Evolutionary conservation across 179 eudicot genomes (phyloP).

Genomic region (Kewa caespitosa): DNA sequence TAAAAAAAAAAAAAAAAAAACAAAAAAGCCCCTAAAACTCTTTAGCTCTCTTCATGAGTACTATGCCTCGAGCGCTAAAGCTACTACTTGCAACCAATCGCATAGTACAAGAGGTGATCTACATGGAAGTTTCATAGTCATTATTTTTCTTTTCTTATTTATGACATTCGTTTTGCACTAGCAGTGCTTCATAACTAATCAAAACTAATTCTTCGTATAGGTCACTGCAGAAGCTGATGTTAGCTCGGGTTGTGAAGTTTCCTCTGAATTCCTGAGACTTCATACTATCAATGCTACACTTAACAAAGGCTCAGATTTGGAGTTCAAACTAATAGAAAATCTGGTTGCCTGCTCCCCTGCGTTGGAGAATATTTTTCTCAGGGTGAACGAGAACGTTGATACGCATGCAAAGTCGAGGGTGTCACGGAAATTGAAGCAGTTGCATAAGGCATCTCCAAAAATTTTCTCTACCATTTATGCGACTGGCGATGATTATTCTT

Average conservation of each 20-base stretch:
- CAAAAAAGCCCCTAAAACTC: no score
- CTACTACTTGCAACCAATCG: background rate
- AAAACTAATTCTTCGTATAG: no score
- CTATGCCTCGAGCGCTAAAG: no score
- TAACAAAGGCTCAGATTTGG: background rate
- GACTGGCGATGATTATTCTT: no score
- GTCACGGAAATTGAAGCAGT: background rate
- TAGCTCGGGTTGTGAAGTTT: background rate
- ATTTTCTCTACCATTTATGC: no score
- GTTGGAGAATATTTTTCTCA: background rate
- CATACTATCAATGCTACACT: background rate
- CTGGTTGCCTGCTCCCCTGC: constrained; percentile 12
- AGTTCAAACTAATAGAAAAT: constrained; percentile 6
- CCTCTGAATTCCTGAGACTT: background rate
- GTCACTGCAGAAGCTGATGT: background rate
- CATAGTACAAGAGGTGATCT: no score
- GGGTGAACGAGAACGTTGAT: background rate
- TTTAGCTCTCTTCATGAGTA: no score
- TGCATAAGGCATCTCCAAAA: background rate
- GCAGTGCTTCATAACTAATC: no score
- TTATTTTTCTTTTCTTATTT: no score
- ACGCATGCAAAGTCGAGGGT: background rate
- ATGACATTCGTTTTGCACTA: no score
- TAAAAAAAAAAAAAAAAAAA: no score
- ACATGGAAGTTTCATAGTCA: background rate